phyloP scores from a whole-genome alignment of 108 stramenopile species.

The Nitzschia palea region DNA sequence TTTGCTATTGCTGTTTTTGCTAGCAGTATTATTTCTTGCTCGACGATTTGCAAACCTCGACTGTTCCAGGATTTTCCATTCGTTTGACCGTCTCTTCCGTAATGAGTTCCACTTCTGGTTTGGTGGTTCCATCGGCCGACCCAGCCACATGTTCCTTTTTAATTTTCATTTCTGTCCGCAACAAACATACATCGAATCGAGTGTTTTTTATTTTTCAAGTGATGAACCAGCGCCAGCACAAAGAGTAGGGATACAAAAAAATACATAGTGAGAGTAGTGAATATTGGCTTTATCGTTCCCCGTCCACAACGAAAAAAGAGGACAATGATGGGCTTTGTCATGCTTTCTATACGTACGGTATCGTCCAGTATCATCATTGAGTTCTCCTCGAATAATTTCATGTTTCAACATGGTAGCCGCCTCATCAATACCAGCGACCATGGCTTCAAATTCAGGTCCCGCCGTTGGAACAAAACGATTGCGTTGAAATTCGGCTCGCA shows the following conservation, averaged over 20 bases:
- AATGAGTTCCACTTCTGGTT: slow-evolving; percentile 76
- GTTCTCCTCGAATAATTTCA: slow-evolving; percentile 76
- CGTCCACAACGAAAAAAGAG: background rate
- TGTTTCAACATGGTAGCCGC: slow-evolving; percentile 82
- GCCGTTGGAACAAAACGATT: slow-evolving; percentile 48
- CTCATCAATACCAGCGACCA: slow-evolving; percentile 81
- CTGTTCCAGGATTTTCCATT: slow-evolving; percentile 42
- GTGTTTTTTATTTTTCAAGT: no score
- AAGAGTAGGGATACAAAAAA: no score
- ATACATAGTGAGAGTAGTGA: no score
- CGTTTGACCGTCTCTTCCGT: slow-evolving; percentile 54
- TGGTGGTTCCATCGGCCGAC: slow-evolving; percentile 47
- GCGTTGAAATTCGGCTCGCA: slow-evolving; percentile 68
- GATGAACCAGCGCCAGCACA: no score
- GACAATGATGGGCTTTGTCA: no score
- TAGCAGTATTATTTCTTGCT: slow-evolving; percentile 1
- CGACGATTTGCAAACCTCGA: slow-evolving; percentile 47
- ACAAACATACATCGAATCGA: no score
- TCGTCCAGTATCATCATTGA: slow-evolving; percentile 66
- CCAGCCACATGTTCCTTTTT: slow-evolving; percentile 60
- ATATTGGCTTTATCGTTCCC: background rate
- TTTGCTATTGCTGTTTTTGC: no score
- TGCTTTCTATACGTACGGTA: slow-evolving; percentile 68
- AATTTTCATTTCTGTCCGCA: slow-evolving; percentile 66
- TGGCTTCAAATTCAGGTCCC: slow-evolving; percentile 61